Evolutionary conservation across 768 basidiomycete genomes (phyloP), one percentile per base, ranked within the genome.

Genomic region (Russula sp.): DNA sequence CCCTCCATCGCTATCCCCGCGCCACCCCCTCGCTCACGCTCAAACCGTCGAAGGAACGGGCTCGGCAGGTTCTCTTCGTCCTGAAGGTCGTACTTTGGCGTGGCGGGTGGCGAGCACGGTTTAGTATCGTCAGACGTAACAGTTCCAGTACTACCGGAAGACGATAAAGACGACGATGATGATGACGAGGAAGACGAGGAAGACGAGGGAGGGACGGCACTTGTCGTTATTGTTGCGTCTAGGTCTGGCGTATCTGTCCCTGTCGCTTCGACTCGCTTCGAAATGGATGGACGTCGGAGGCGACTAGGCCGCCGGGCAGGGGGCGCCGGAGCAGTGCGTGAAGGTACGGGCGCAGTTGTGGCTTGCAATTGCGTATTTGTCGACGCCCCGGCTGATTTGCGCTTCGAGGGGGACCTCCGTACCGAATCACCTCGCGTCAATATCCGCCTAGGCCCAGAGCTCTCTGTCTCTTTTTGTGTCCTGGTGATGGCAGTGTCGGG

Each of bases 1-100:
- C 24, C 7, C 30, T 20, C 32, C 44, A 34, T 34, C 32, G 30
- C 22, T 10, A 20, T 3, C 36, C 11, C 26, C 26, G 13, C 26
- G 16, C 68, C 67, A 14, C 56, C 67, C 7, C 52, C 60, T 40
- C 73, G 67, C 44, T 78, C 79, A 28, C 77, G 74, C 34, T 85
- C 84, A 5, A 65, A 74, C 56, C 83, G 79, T 71, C 87, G 88
- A 49, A 93, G 72, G 75, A 93, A 93, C 6, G 91, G 92, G 71
- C 89, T 90, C 0, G 91, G 92, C 0, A 93, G 79, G 72, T 92
- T 92, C 73, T 91, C 90, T 72, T 91, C 91, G 71, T 93, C 90
- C 0, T 79, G 78, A 11, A 88, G 69, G 72, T 92, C 86, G 69
- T 91, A 93, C 7, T 57, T 34, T 7, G 68, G 66, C 34, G 57